Evolutionary conservation across 108 stramenopile genomes (phyloP), one percentile per base, ranked within the genome.

Genomic region (Parietichytrium sp.): DNA sequence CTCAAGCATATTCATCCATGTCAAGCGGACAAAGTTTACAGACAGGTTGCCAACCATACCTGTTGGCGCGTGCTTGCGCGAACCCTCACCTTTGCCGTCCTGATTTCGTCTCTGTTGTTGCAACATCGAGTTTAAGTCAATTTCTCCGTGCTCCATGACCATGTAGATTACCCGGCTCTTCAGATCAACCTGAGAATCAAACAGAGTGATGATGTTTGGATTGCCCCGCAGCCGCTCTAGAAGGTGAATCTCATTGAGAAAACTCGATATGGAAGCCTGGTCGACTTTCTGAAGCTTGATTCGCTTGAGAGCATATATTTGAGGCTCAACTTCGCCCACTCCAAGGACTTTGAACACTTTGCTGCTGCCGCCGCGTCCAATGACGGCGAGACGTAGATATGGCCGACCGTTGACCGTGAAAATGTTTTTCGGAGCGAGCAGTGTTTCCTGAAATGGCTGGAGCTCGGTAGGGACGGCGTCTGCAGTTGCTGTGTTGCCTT

Each of bases 1-100:
- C 79, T 89, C 89, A 51, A 99, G 89, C 98, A 99, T 99, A 86
- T 98, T 96, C 88, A 96, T 94, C 97, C 97, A 99, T 16, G 95
- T 93, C 4, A 98, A 87, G 20, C 97, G 87, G n/a, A 97, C 93
- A 83, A 97, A 99, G 82, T 97, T 96, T 91, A 93, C 93, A 79
- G 95, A 93, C 54, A 96, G 86, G 29, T 81, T 49, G 4, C 61
- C 79, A 12, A 3, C 83, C 83, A 8, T 83, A 49, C 23, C 54
- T 25, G 27, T 38, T 3, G 31, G 31, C 48, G 4, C 16, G 30
- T 16, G 18, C 12, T 26, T 31, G 18, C 79, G 27, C 18, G 80
- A 82, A 25, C 48, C 36, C 2, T 33, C 49, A 3, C 36, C 23
- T 48, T 7, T 15, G 4, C 26, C 29, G 4, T n/a, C 38, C 52